Conservation (phyloP, 345 rosid genomes). For the Pugionium cornutum region DNA sequence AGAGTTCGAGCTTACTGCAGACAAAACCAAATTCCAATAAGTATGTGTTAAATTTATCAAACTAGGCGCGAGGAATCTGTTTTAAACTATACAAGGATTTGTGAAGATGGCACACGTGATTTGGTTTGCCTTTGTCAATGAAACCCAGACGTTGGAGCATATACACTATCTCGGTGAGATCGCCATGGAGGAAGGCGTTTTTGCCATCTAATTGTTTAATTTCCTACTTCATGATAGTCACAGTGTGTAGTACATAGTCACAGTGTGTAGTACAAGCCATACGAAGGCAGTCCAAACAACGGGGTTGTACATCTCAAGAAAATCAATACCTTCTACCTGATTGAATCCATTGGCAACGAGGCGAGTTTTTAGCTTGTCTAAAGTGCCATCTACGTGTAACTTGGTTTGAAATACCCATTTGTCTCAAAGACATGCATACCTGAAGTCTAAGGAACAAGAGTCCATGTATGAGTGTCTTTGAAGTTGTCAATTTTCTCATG, state of each 20-base stretch:
- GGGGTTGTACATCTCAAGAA: neutral
- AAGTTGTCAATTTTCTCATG: neutral
- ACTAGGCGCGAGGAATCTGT: too few species aligned
- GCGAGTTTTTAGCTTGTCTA: neutral
- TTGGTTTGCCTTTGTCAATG: too few species aligned
- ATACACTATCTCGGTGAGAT: too few species aligned
- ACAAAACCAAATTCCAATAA: too few species aligned
- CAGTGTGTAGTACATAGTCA: neutral
- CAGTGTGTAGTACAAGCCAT: neutral
- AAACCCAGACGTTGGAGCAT: too few species aligned
- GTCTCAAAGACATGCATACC: neutral
- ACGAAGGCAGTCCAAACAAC: neutral
- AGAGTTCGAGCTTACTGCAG: too few species aligned
- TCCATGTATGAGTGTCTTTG: neutral
- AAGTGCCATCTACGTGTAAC: neutral
- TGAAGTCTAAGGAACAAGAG: neutral
- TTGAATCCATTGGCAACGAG: neutral
- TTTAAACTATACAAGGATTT: too few species aligned
- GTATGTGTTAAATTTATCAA: too few species aligned
- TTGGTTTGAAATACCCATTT: neutral
- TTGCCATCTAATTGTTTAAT: too few species aligned
- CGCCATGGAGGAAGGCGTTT: too few species aligned
- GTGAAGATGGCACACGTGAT: too few species aligned
- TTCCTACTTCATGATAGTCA: neutral
- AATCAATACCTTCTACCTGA: neutral